Conservation (phyloP, 139 green algal species). For the Chlamydomonas applanata region DNA sequence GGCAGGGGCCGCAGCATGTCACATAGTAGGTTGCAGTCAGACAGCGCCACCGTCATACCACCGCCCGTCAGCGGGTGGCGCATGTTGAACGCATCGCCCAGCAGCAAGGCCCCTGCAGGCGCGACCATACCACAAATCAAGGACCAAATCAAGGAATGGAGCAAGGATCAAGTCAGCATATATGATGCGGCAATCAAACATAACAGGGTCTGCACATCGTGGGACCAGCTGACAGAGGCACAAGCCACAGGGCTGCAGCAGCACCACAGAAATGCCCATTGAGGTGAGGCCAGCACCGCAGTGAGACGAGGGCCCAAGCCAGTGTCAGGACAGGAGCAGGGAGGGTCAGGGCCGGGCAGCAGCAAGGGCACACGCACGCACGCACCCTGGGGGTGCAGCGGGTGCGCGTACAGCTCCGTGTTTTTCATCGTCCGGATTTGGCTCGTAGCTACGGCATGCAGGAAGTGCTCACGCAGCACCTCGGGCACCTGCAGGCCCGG, state of each 20-base stretch:
- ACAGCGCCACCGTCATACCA: slow-evolving; percentile 89
- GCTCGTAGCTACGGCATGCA: slow-evolving; percentile 41
- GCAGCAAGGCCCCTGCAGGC: slow-evolving; percentile 79
- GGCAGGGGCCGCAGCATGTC: slow-evolving; percentile 51
- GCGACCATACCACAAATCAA: no score
- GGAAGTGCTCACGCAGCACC: slow-evolving; percentile 73
- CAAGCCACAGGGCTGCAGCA: no score
- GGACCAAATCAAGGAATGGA: no score
- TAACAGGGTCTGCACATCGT: no score
- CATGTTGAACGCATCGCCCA: slow-evolving; percentile 99
- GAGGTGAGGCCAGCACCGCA: no score
- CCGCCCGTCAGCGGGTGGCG: slow-evolving; percentile 90
- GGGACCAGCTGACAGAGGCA: no score
- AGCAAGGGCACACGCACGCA: background rate
- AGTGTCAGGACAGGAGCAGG: no score
- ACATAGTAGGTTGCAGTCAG: slow-evolving; percentile 69
- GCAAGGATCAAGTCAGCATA: no score
- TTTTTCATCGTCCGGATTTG: slow-evolving; percentile 77
- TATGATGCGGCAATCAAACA: no score
- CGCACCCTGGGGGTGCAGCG: slow-evolving; percentile 70
- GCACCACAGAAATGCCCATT: no score
- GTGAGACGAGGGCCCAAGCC: no score
- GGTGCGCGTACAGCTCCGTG: slow-evolving; percentile 77
- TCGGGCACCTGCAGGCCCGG: slow-evolving; percentile 69
- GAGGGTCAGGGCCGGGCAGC: no score